phyloP scores from a whole-genome alignment of 225 moss, liverwort and hornwort species.

The Neckera pumila region DNA sequence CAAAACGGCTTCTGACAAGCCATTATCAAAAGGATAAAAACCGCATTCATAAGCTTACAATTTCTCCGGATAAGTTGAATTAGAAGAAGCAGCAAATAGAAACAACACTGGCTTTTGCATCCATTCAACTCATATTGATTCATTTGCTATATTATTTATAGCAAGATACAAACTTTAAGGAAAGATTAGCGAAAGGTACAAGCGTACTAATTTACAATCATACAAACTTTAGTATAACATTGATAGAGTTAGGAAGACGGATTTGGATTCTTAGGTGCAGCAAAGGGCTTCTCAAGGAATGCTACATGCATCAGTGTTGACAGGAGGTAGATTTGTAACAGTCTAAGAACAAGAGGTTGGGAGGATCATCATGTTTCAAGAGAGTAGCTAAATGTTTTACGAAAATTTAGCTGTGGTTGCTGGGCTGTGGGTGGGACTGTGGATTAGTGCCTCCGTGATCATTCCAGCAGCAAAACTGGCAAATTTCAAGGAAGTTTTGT shows the following conservation, averaged over 20 bases:
- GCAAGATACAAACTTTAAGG: not conserved
- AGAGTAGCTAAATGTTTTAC: not conserved
- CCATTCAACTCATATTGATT: not conserved
- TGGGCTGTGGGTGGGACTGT: not conserved
- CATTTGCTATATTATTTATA: not conserved
- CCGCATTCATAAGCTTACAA: too few species aligned
- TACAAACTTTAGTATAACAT: not conserved
- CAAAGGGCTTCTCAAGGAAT: not conserved
- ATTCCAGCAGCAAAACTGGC: not conserved
- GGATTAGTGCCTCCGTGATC: not conserved
- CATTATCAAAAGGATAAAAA: too few species aligned
- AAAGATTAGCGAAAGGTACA: not conserved
- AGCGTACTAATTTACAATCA: not conserved
- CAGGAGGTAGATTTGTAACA: not conserved
- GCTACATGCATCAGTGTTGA: not conserved
- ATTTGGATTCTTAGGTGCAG: too few species aligned
- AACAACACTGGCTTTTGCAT: not conserved
- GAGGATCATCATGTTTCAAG: not conserved
- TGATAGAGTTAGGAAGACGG: not conserved
- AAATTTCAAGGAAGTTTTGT: constrained; percentile 7
- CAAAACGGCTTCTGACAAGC: too few species aligned
- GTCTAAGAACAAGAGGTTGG: fast-evolving
- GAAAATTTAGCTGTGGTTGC: not conserved
- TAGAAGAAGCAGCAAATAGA: too few species aligned
- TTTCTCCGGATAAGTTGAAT: too few species aligned